A percentile compares a stretch with the other conserved stretches of the same genome.
These are phyloP conservation scores for Leccinum ochraceum DNA, from an alignment of 768 basidiomycete genomes.

Conservation along the genomic window DNA sequence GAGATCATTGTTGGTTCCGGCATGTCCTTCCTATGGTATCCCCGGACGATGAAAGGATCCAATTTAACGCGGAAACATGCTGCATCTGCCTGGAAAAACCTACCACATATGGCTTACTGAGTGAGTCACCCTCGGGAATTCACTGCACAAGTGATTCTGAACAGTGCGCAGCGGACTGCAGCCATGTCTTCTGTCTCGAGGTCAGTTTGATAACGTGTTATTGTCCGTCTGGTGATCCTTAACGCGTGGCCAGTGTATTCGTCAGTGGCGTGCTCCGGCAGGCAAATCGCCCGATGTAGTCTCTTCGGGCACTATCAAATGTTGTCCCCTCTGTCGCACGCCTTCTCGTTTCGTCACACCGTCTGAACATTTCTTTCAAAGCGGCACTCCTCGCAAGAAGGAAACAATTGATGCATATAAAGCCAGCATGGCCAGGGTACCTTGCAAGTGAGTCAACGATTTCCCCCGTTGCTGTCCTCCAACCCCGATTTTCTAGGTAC, in stretches of 20 bases:
- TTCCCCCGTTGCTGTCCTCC: neutral
- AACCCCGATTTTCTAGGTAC: conserved; percentile 43
- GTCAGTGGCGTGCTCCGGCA: conserved; percentile 69
- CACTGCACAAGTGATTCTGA: conserved; percentile 8
- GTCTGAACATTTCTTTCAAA: conserved; percentile 65
- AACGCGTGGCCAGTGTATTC: conserved; percentile 59
- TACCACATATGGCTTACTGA: conserved; percentile 63
- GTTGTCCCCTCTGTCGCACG: conserved; percentile 76
- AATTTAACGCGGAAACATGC: conserved; percentile 52
- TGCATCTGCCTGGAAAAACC: conserved; percentile 79
- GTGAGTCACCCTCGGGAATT: conserved; percentile 38
- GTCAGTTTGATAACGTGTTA: conserved; percentile 39
- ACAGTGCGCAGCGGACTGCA: conserved; percentile 57
- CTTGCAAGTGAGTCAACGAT: conserved; percentile 55
- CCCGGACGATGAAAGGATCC: conserved; percentile 24
- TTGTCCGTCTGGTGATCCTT: conserved; percentile 3
- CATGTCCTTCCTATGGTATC: conserved; percentile 42
- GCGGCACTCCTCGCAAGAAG: conserved; percentile 53
- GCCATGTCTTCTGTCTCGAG: conserved; percentile 74
- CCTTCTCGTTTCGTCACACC: conserved; percentile 70
- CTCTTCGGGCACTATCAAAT: conserved; percentile 64
- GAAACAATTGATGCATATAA: conserved; percentile 59
- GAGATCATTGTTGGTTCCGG: conserved; percentile 74
- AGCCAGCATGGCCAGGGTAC: conserved; percentile 68
- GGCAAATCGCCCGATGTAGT: conserved; percentile 53